phyloP scores from a whole-genome alignment of 2,329 filamentous ascomycete species.

The Talaromyces rugulosus region DNA sequence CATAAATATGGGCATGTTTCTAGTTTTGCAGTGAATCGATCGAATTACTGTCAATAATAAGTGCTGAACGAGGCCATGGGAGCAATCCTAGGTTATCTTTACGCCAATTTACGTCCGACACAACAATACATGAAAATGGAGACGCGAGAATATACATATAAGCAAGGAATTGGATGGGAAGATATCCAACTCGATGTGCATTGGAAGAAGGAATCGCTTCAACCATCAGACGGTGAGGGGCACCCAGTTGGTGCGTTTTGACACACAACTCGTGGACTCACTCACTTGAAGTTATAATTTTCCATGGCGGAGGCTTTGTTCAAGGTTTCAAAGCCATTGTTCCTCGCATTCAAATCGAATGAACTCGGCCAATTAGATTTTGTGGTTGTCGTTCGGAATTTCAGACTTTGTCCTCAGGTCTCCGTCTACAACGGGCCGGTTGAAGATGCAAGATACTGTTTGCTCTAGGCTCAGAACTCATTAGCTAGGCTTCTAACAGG shows the following conservation, averaged over 20 bases:
- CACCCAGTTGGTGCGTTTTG: background rate
- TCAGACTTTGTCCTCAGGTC: slow-evolving; percentile 1
- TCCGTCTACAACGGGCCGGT: background rate
- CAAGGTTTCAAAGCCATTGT: background rate
- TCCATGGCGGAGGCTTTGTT: background rate
- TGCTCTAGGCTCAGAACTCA: background rate
- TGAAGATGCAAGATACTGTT: background rate
- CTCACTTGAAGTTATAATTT: background rate
- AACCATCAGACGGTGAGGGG: background rate
- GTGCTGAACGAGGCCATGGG: too few relatives aligned
- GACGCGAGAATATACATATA: background rate
- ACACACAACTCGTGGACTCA: background rate
- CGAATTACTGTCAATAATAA: too few relatives aligned
- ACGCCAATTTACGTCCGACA: too few relatives aligned
- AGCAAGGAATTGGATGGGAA: background rate
- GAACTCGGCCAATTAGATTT: background rate
- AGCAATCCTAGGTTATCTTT: too few relatives aligned
- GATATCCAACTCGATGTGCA: background rate
- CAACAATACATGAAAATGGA: background rate
- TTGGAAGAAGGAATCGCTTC: background rate
- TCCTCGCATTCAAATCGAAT: background rate
- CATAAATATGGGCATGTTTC: too few relatives aligned
- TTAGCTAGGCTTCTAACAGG: background rate
- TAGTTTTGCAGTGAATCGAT: too few relatives aligned
- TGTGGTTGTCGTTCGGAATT: background rate